Evolutionary conservation across 2,329 filamentous ascomycete genomes (phyloP).

Genomic region (Penicillium sp.): DNA sequence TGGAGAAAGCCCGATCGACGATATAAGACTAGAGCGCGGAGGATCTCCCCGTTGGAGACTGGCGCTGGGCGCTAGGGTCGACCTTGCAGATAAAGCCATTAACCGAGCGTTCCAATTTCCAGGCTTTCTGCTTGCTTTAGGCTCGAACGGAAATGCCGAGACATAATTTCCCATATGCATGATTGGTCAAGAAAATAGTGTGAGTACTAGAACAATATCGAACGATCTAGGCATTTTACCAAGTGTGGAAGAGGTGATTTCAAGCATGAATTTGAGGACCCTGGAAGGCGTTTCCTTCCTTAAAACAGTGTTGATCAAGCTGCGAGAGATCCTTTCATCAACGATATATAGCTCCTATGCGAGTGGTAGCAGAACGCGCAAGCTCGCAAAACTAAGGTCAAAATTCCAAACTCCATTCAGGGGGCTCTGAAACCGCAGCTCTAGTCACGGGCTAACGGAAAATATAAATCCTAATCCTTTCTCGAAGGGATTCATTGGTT

Average conservation of each 20-base stretch:
- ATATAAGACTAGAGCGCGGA: conserved; percentile 5
- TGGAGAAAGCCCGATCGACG: conserved; percentile 8
- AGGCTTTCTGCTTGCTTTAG: background rate
- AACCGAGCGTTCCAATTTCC: background rate
- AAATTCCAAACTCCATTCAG: background rate
- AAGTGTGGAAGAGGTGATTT: too few species aligned
- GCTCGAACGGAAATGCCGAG: too few species aligned
- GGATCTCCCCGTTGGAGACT: conserved; percentile 11
- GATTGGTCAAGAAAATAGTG: too few species aligned
- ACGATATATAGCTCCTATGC: too few species aligned
- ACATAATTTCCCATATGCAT: too few species aligned
- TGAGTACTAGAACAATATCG: too few species aligned
- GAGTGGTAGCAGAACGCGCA: too few species aligned
- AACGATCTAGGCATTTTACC: too few species aligned
- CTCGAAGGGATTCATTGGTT: background rate
- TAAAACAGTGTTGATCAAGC: too few species aligned
- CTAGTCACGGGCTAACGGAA: background rate
- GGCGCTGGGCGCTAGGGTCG: conserved; percentile 7
- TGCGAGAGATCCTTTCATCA: too few species aligned
- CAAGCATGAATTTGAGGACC: too few species aligned
- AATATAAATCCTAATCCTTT: background rate
- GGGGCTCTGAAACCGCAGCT: background rate
- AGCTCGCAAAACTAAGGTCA: background rate
- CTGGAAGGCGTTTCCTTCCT: too few species aligned
- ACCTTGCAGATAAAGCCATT: background rate